Evolutionary conservation across 2,329 filamentous ascomycete species (phyloP).

Genomic region (Eutypella sp.): DNA sequence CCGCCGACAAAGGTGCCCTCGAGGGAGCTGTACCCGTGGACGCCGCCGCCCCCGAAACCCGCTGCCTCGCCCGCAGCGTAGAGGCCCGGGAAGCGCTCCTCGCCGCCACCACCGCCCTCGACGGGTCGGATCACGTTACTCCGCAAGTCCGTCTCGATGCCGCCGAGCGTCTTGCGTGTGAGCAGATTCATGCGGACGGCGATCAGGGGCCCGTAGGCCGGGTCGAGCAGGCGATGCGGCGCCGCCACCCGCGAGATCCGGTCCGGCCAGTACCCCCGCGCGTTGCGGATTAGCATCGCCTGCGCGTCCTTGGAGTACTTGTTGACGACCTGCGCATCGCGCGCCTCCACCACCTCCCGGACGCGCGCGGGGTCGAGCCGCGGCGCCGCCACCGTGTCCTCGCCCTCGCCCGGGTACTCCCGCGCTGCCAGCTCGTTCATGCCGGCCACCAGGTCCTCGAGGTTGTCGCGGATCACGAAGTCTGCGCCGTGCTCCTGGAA

Average conservation of each 20-base stretch:
- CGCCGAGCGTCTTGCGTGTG: conserved; percentile 56
- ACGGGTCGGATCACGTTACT: conserved; percentile 48
- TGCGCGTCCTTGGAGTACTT: conserved; percentile 56
- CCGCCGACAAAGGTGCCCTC: conserved; percentile 60
- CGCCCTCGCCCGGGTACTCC: conserved; percentile 35
- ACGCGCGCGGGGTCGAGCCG: conserved; percentile 40
- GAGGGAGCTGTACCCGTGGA: conserved; percentile 58
- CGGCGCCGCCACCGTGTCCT: conserved; percentile 36
- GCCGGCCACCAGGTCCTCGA: conserved; percentile 48
- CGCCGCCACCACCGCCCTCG: no score
- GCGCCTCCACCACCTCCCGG: conserved; percentile 42
- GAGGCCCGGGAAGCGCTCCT: conserved; percentile 46
- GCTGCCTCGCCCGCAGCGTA: conserved; percentile 58
- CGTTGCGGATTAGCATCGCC: conserved; percentile 56
- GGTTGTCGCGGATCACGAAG: conserved; percentile 53
- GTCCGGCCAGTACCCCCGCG: conserved; percentile 52
- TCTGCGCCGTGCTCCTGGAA: conserved; percentile 56
- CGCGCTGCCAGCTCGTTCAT: conserved; percentile 56
- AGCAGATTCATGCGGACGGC: conserved; percentile 57
- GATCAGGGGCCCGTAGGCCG: conserved; percentile 52
- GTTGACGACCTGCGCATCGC: conserved; percentile 54
- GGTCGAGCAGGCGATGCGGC: conserved; percentile 50
- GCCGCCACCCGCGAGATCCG: conserved; percentile 44
- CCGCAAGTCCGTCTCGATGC: conserved; percentile 54
- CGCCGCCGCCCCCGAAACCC: conserved; percentile 57